Base-by-base conservation (phyloP, 768 basidiomycete species). In the Amylocystis lapponica region DNA sequence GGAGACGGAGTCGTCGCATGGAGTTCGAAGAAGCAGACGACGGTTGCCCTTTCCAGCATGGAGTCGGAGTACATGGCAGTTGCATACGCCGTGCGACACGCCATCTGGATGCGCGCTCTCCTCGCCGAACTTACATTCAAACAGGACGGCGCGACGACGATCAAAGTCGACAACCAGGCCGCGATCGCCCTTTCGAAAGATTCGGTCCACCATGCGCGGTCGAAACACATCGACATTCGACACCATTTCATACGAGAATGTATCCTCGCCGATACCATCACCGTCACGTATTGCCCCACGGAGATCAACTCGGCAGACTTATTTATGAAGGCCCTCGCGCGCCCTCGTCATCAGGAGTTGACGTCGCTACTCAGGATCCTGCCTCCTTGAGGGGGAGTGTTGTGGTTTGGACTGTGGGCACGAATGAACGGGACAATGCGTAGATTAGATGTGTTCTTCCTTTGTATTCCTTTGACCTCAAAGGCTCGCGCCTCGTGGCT, bases 11-110 rank as follows among this genome's bases (percentile, higher is more conserved):
- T 49, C 12, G 50, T 70, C 4, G 39, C 47, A 10, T 70, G 66
- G 67, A 51, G 45, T 5, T 53, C 55, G 1, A 57, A 57, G 40
- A 47, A 54, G 22, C 68, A 70, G 50, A 16, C 55, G 5, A 55
- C 50, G 13, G 57, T n/a, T n/a, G n/a, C n/a, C n/a, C n/a, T n/a
- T n/a, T n/a, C n/a, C n/a, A n/a, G n/a, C n/a, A n/a, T n/a, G 5
- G 63, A 69, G 45, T 63, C 66, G 1, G 67, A 70, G 53, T 68
- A 66, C 49, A 60, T 70, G 39, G 63, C 64, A 0, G 47, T 58
- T 9, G 36, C 56, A 1, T 52, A 65, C 9, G 61, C 54, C 1
- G 51, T 54, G 0, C 50, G 61, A 33, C 57, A 71, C 41, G 53
- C 50, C 0, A 42, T 64, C 29, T 72, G 67, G 66, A 50, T 63